Conservation (phyloP, 306 rosid species). For the Acacia melanoxylon region DNA sequence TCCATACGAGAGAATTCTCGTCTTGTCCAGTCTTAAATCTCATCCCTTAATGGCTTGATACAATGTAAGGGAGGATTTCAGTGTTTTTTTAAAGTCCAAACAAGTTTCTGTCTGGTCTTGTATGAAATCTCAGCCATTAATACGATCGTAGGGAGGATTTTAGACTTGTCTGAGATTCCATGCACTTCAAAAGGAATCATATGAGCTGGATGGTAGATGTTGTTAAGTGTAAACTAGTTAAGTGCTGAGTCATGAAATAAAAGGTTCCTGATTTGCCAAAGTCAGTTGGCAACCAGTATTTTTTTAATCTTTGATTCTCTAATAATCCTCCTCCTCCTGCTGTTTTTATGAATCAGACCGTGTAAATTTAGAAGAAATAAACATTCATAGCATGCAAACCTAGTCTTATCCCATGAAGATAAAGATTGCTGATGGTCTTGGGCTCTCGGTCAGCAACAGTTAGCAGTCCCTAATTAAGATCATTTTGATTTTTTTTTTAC, state of each 20-base stretch:
- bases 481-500: not conserved
- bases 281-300: not conserved
- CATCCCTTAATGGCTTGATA: not conserved
- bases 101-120: not conserved
- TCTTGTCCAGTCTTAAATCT: not conserved
- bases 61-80: not conserved
- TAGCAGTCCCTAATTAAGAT: not conserved
- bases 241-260: not conserved
- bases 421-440: not conserved
- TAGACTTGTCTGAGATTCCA: not conserved
- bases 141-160: not conserved
- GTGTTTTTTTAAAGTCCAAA: not conserved
- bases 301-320: not conserved
- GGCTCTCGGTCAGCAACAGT: not conserved
- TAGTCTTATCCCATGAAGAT: not conserved
- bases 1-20: not conserved
- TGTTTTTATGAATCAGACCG: not conserved
- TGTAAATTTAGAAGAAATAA: not conserved
- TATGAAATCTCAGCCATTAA: not conserved
- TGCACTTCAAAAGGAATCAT: not conserved
- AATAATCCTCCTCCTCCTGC: not conserved
- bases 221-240: not conserved
- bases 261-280: not conserved
- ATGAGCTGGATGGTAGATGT: not conserved
- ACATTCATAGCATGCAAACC: not conserved